Evolutionary conservation across 164 flowering plant species (phyloP).

Genomic region (Vitis cinerea): DNA sequence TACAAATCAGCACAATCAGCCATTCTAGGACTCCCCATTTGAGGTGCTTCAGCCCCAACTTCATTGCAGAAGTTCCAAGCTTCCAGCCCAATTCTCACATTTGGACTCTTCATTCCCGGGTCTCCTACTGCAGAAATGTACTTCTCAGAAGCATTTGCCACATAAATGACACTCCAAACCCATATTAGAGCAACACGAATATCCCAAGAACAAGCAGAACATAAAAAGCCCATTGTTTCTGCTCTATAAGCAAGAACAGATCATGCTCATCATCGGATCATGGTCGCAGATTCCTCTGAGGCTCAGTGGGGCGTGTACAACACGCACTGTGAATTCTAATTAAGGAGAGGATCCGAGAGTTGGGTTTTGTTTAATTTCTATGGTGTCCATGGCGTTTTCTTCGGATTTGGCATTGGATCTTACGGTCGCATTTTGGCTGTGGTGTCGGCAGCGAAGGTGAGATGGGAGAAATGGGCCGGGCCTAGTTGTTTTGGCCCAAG

Average conservation of each 20-base stretch:
- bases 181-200: not conserved
- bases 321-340: too few relatives aligned
- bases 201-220: not conserved
- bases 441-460: too few relatives aligned
- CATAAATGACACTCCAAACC: not conserved
- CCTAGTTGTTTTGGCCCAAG: too few relatives aligned
- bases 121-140: slow-evolving; percentile 52
- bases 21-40: slow-evolving; percentile 52
- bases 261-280: not conserved
- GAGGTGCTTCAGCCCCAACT: slow-evolving; percentile 48
- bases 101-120: slow-evolving; percentile 46
- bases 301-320: too few relatives aligned
- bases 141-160: not conserved
- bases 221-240: not conserved
- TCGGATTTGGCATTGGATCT: too few relatives aligned
- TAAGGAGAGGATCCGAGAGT: too few relatives aligned
- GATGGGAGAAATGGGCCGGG: too few relatives aligned
- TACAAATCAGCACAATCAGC: slow-evolving; percentile 54
- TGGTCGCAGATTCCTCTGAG: too few relatives aligned
- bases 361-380: too few relatives aligned
- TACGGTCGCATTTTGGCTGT: too few relatives aligned
- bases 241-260: not conserved
- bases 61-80: slow-evolving; percentile 70
- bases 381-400: too few relatives aligned
- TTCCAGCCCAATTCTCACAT: slow-evolving; percentile 50